These are phyloP conservation scores for Conticribra weissflogii DNA, from an alignment of 108 stramenopile genomes.

Conservation along the genomic window DNA sequence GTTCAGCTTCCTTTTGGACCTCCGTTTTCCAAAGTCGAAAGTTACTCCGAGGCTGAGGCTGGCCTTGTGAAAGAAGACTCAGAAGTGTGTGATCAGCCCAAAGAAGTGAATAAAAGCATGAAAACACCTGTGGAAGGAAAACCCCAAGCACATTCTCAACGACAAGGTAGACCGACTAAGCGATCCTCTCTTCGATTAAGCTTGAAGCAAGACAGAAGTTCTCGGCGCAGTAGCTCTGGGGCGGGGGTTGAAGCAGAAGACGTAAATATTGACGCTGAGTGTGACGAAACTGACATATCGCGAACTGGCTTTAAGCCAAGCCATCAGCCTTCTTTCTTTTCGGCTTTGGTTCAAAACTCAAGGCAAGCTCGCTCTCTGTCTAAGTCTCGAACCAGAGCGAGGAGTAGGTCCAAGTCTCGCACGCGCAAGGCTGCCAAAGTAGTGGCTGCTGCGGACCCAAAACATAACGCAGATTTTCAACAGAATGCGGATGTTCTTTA, in stretches of 20 bases:
- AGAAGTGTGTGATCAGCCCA: neutral
- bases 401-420: neutral
- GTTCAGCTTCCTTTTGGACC: neutral
- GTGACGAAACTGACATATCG: neutral
- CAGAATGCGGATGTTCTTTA: neutral
- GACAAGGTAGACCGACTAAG: no score
- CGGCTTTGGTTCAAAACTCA: neutral
- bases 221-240: neutral
- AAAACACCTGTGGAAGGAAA: no score
- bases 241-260: neutral
- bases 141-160: no score
- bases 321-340: neutral
- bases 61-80: neutral
- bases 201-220: neutral
- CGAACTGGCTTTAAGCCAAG: no score
- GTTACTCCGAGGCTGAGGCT: neutral
- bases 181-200: no score
- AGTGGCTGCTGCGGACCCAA: neutral
- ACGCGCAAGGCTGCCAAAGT: neutral
- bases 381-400: neutral
- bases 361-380: neutral
- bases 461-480: neutral
- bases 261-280: neutral
- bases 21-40: neutral
- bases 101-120: no score